These are phyloP conservation scores for Saraca asoca DNA, from an alignment of 331 rosid genomes.

Conservation along the genomic window DNA sequence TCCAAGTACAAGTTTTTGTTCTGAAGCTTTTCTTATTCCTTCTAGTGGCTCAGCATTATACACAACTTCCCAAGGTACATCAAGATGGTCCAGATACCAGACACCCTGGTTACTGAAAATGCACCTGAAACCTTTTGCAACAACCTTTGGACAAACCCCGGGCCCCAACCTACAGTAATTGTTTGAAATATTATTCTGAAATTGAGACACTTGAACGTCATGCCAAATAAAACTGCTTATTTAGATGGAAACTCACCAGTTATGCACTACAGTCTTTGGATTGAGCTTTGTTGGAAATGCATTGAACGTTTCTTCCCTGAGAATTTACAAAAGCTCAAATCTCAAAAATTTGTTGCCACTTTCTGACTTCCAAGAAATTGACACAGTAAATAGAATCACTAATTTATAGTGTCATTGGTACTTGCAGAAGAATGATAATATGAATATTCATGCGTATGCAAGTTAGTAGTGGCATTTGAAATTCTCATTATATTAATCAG, in stretches of 20 bases:
- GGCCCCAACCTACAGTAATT: constrained; percentile 63
- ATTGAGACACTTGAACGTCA: constrained; percentile 18
- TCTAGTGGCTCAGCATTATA: constrained; percentile 81
- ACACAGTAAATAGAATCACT: constrained; percentile 14
- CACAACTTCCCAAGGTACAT: constrained; percentile 83
- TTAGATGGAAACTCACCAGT: constrained; percentile 67
- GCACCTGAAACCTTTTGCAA: constrained; percentile 85
- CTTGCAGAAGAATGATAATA: constrained; percentile 1
- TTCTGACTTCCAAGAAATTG: constrained; percentile 9
- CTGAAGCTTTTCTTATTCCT: constrained; percentile 55
- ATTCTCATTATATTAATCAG: no score
- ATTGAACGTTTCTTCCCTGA: constrained; percentile 97
- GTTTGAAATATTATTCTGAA: constrained; percentile 28
- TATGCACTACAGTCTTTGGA: constrained; percentile 87
- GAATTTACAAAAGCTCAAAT: constrained; percentile 35
- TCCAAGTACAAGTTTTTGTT: constrained; percentile 81
- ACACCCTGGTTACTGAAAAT: constrained; percentile 93
- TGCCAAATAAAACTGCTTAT: constrained; percentile 18
- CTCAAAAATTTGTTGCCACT: constrained; percentile 14
- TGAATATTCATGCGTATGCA: constrained; percentile 1
- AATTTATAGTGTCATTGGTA: neutral
- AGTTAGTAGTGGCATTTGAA: constrained; percentile 18
- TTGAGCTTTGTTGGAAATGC: constrained; percentile 67
- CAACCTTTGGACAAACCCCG: constrained; percentile 71
- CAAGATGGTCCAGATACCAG: constrained; percentile 97